These are phyloP conservation scores for Thalassiosira profunda DNA, from an alignment of 108 stramenopile species.

Conservation along the genomic window DNA sequence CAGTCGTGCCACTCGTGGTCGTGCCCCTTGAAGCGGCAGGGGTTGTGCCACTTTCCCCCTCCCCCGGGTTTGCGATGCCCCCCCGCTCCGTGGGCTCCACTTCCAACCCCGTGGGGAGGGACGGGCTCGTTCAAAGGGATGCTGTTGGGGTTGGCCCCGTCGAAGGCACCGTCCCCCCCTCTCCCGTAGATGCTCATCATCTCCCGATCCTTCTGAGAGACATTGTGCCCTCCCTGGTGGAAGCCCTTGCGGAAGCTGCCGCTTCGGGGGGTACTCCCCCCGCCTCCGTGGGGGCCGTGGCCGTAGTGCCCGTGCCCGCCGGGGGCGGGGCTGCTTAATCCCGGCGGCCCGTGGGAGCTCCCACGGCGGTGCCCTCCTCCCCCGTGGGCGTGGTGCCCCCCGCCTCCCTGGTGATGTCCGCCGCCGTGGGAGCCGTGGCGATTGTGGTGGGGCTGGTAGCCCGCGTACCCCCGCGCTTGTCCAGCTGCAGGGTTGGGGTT, in stretches of 20 bases:
- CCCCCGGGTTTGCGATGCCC: not conserved
- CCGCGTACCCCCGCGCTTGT: constrained; percentile 12
- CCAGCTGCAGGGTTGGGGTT: not conserved
- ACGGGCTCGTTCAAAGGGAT: not conserved
- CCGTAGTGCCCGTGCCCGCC: constrained; percentile 11
- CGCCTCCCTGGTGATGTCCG: not conserved
- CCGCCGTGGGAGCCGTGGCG: not conserved
- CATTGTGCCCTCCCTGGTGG: not conserved
- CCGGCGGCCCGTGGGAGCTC: no score
- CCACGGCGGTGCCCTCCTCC: constrained; percentile 1
- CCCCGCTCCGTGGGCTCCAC: not conserved
- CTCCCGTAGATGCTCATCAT: constrained; percentile 43
- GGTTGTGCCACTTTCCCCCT: constrained; percentile 33
- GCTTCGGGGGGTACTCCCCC: not conserved
- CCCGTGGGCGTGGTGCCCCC: not conserved
- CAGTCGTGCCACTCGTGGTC: constrained; percentile 50
- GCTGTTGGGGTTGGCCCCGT: not conserved
- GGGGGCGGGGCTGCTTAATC: no score
- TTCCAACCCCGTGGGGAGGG: not conserved
- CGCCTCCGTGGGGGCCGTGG: not conserved
- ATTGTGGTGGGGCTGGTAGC: constrained; percentile 6
- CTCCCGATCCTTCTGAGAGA: constrained; percentile 32
- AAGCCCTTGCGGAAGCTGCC: not conserved
- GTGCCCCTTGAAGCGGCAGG: constrained; percentile 38
- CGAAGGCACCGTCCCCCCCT: not conserved